Evolutionary conservation across 306 rosid species (phyloP).

Genomic region (Casuarina glauca): DNA sequence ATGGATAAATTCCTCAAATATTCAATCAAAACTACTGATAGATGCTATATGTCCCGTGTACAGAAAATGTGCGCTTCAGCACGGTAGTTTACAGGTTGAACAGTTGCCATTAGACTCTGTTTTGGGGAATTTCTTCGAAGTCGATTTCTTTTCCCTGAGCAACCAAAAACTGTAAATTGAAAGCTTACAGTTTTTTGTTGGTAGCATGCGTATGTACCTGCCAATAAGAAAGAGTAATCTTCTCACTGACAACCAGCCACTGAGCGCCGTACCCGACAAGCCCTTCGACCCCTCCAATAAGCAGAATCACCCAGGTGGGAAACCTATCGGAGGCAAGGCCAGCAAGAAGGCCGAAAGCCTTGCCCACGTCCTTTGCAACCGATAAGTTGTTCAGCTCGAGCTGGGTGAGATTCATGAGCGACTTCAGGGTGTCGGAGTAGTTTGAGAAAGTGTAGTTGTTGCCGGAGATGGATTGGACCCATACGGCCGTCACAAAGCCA

Average conservation of each 20-base stretch:
- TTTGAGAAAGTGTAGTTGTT: constrained; percentile 95
- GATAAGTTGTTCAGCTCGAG: constrained; percentile 74
- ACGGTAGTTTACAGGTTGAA: background rate
- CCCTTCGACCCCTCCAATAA: constrained; percentile 78
- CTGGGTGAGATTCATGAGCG: constrained; percentile 82
- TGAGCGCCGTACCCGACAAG: constrained; percentile 80
- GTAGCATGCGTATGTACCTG: constrained; percentile 45
- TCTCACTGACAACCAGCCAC: constrained; percentile 84
- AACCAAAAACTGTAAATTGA: background rate
- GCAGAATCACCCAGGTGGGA: constrained; percentile 74
- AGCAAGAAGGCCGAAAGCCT: constrained; percentile 83
- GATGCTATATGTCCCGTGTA: too few relatives aligned
- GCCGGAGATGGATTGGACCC: constrained; percentile 93
- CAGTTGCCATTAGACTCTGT: background rate
- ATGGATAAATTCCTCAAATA: too few relatives aligned
- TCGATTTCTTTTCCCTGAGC: background rate
- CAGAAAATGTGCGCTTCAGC: background rate
- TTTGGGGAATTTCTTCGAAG: background rate
- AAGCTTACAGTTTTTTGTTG: background rate
- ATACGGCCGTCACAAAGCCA: constrained; percentile 73
- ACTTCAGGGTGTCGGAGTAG: constrained; percentile 78
- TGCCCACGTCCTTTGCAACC: constrained; percentile 82
- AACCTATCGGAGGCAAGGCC: constrained; percentile 71
- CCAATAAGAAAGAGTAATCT: constrained; percentile 75
- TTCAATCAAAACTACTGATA: too few relatives aligned